A percentile compares a stretch with the other conserved stretches of the same genome.
These are phyloP conservation scores for Lipomyces yarrowii DNA, from an alignment of 1,139 yeast genomes.

Conservation along the genomic window DNA sequence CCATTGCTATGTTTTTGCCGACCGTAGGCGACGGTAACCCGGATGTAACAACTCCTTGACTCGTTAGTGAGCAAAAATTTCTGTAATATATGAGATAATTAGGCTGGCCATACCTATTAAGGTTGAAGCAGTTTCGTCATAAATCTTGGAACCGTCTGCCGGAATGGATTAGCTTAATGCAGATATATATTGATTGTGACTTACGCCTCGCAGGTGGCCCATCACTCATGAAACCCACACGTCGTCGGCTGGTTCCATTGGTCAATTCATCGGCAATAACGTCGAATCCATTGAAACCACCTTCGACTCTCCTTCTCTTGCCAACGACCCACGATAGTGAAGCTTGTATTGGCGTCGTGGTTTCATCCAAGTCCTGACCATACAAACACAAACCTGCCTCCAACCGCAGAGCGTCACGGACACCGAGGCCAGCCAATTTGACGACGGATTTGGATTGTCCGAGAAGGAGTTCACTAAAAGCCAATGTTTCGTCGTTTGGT, in stretches of 20 bases:
- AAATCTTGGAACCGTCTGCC: constrained; percentile 66
- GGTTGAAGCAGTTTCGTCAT: constrained; percentile 42
- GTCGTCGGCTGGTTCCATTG: constrained; percentile 59
- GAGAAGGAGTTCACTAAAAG: constrained; percentile 67
- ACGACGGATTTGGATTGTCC: constrained; percentile 56
- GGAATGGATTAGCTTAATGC: not conserved
- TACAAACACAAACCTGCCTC: constrained; percentile 99
- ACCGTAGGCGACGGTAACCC: constrained; percentile 90
- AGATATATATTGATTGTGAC: not conserved
- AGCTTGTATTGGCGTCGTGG: constrained; percentile 86
- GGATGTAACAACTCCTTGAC: constrained; percentile 75
- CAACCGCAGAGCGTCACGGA: constrained; percentile 89
- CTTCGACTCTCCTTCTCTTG: constrained; percentile 65
- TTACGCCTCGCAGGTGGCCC: constrained; percentile 86
- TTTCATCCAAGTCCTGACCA: constrained; percentile 85
- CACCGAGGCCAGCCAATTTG: constrained; percentile 91
- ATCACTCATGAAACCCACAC: constrained; percentile 70
- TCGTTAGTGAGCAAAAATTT: not conserved
- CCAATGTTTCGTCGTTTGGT: constrained; percentile 55
- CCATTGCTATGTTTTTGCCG: constrained; percentile 85
- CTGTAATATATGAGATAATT: no score
- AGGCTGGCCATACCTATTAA: constrained; percentile 1
- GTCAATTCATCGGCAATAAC: constrained; percentile 70
- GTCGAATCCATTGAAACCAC: constrained; percentile 76
- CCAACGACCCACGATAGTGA: constrained; percentile 88